These are phyloP conservation scores for Pseudonectria buxi DNA, from an alignment of 2,329 filamentous ascomycete genomes.

Conservation along the genomic window DNA sequence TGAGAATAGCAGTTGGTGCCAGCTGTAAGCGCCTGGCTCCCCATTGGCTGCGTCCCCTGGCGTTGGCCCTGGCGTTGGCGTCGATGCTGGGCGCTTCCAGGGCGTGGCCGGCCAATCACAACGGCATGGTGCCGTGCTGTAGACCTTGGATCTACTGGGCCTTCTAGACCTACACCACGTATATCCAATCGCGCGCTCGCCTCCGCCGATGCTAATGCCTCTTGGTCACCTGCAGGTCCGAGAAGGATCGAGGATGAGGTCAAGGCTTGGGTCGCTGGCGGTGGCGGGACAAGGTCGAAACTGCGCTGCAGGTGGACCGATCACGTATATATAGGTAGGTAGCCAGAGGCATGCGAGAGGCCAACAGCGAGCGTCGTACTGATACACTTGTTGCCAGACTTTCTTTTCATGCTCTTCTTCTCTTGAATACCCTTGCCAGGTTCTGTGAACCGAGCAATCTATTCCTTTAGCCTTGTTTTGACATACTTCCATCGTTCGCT, in stretches of 20 bases:
- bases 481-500: slow-evolving; percentile 5
- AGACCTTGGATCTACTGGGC: background rate
- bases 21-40: slow-evolving; percentile 1
- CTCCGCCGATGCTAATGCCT: no score
- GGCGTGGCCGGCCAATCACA: slow-evolving; percentile 22
- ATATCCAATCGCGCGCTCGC: background rate
- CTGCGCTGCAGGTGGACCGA: no score
- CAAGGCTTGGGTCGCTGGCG: no score
- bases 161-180: background rate
- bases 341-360: no score
- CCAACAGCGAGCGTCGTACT: no score
- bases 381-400: no score
- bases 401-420: slow-evolving; percentile 2
- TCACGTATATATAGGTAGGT: no score
- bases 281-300: no score
- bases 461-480: no score
- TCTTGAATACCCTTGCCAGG: slow-evolving; percentile 7
- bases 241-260: no score
- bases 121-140: background rate
- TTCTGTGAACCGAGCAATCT: slow-evolving; percentile 14
- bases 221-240: no score
- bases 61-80: slow-evolving; percentile 12
- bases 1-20: slow-evolving; percentile 8
- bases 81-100: slow-evolving; percentile 24
- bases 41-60: slow-evolving; percentile 23